Percentiles rank a stretch among this genome's conserved stretches.
Evolutionary conservation across 768 basidiomycete genomes (phyloP).

Genomic region (Phylloporus sp.): DNA sequence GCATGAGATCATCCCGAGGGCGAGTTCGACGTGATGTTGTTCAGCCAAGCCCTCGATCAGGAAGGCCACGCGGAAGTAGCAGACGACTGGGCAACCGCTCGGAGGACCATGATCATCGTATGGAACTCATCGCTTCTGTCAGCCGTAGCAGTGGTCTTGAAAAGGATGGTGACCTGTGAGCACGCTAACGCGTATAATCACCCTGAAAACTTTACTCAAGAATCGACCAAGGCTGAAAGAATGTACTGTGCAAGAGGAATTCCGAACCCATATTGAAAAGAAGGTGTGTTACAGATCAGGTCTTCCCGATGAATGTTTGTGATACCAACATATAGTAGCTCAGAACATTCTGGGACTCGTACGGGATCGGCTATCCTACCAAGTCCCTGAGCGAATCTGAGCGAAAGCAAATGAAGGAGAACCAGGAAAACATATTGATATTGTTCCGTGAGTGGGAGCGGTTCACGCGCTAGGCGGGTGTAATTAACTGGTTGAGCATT

Average conservation of each 20-base stretch:
- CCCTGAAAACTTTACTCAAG: conserved; percentile 11
- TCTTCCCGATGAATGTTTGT: neutral
- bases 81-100: conserved; percentile 3
- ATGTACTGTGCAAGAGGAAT: conserved; percentile 58
- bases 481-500: neutral
- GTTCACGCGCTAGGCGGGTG: neutral
- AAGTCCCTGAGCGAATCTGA: conserved; percentile 14
- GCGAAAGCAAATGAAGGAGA: conserved; percentile 41
- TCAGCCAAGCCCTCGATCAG: neutral
- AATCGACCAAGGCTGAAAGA: conserved; percentile 57
- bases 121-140: conserved; percentile 68
- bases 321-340: conserved; percentile 35
- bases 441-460: conserved; percentile 54
- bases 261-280: conserved; percentile 56
- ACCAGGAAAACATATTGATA: conserved; percentile 67
- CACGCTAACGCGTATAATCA: neutral
- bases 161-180: conserved; percentile 74
- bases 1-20: conserved; percentile 15
- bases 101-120: conserved; percentile 29
- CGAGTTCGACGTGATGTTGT: conserved; percentile 8
- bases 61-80: neutral
- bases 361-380: conserved; percentile 23
- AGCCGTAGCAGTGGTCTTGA: conserved; percentile 76
- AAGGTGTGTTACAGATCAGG: conserved; percentile 45
- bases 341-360: conserved; percentile 41